Percentiles rank a stretch among this genome's conserved stretches.
Evolutionary conservation across 257 asterid species (phyloP).

Genomic region (Primulina tabacum): DNA sequence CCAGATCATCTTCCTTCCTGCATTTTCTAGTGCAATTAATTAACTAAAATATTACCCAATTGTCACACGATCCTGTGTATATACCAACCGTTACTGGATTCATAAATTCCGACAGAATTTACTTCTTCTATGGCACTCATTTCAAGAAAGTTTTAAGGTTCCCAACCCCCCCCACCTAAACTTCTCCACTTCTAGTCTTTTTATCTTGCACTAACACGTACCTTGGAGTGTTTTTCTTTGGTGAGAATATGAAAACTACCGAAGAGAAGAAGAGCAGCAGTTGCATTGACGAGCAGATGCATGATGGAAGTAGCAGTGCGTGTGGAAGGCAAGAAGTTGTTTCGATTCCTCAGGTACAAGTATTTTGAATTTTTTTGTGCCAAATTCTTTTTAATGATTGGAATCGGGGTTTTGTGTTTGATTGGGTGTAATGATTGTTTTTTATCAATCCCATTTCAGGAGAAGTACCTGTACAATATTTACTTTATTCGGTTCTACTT

Average conservation of each 20-base stretch:
- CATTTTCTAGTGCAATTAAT: not conserved
- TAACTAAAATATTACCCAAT: not conserved
- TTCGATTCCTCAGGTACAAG: slow-evolving; percentile 19
- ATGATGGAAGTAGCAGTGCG: slow-evolving; percentile 18
- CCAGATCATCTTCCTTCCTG: not conserved
- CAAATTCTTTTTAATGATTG: not conserved
- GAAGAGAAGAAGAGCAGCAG: slow-evolving; percentile 14
- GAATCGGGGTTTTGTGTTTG: not conserved
- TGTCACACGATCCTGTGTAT: not conserved
- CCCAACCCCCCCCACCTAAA: too few species aligned
- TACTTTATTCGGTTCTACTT: not conserved
- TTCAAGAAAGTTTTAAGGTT: not conserved
- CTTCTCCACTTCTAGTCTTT: not conserved
- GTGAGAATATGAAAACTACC: slow-evolving; percentile 12
- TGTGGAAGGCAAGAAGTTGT: slow-evolving; percentile 10
- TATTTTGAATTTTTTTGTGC: not conserved
- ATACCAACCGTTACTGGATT: slow-evolving; percentile 20
- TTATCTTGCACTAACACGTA: not conserved
- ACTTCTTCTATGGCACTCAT: not conserved
- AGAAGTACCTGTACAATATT: not conserved
- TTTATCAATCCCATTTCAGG: not conserved
- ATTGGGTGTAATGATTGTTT: not conserved
- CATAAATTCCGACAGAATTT: slow-evolving; percentile 5
- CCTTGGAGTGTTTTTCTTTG: not conserved
- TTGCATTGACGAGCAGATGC: slow-evolving; percentile 6